Percentiles rank a stretch among this genome's conserved stretches.
Evolutionary conservation across 116 monocot species (phyloP).

Genomic region (Phalaenopsis hybrid): DNA sequence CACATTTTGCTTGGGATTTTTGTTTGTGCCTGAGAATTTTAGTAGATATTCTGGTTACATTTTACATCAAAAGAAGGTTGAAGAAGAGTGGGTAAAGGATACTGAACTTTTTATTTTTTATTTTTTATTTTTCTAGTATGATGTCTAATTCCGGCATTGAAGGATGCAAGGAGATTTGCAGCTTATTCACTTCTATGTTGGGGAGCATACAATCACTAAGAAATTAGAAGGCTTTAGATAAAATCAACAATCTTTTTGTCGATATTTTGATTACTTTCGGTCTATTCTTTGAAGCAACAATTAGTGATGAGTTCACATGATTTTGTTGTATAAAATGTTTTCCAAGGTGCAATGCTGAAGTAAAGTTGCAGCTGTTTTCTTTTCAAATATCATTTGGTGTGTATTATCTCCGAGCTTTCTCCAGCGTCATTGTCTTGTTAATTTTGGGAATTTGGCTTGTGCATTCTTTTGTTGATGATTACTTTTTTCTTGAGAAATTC

Average conservation of each 20-base stretch:
- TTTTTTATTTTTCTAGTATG: not conserved
- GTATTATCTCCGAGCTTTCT: not conserved
- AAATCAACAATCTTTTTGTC: not conserved
- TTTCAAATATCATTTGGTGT: not conserved
- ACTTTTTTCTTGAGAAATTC: not conserved
- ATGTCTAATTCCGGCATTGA: not conserved
- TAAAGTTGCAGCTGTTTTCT: not conserved
- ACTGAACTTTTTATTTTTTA: not conserved
- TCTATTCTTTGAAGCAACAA: not conserved
- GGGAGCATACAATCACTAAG: not conserved
- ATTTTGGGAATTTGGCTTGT: not conserved
- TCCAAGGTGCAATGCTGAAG: not conserved
- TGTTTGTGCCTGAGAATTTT: constrained; percentile 1
- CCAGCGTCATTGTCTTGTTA: not conserved
- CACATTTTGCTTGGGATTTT: not conserved
- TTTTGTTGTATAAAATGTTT: not conserved
- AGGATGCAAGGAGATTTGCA: not conserved
- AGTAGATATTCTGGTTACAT: not conserved
- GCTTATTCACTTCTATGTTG: not conserved
- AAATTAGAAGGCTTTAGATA: not conserved
- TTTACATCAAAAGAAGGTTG: not conserved
- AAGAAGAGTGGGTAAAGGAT: not conserved
- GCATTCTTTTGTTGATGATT: not conserved
- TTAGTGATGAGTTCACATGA: too few relatives aligned
- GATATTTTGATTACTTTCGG: not conserved